Conservation (phyloP, 2,329 filamentous ascomycete species). For the Neodidymelliopsis sp. region DNA sequence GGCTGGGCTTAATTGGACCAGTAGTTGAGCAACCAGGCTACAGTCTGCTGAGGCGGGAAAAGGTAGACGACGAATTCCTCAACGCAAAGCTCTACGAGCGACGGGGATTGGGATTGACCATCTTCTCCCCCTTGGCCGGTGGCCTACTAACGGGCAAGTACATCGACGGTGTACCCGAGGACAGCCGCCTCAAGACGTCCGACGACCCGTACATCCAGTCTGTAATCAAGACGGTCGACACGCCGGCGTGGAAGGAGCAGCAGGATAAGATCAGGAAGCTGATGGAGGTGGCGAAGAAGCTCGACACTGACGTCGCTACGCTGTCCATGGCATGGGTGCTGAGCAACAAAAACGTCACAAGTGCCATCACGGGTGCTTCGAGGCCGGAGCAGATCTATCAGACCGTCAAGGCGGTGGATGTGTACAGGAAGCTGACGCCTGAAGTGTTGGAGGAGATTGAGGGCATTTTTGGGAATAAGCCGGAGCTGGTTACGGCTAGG, state of each 20-base stretch:
- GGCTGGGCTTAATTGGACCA: constrained; percentile 65
- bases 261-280: constrained; percentile 64
- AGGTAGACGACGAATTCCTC: constrained; percentile 66
- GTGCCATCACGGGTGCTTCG: constrained; percentile 40
- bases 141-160: constrained; percentile 69
- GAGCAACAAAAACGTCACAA: constrained; percentile 40
- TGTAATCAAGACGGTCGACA: constrained; percentile 50
- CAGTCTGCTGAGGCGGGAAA: constrained; percentile 64
- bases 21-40: constrained; percentile 64
- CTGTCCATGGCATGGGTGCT: constrained; percentile 49
- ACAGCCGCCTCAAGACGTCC: constrained; percentile 63
- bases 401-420: constrained; percentile 53
- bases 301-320: constrained; percentile 64
- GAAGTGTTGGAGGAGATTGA: constrained; percentile 56
- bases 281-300: constrained; percentile 65
- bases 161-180: constrained; percentile 66
- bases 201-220: constrained; percentile 63
- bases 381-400: constrained; percentile 43
- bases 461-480: constrained; percentile 43
- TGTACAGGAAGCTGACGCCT: constrained; percentile 53
- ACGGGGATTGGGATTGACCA: constrained; percentile 62
- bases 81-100: constrained; percentile 61
- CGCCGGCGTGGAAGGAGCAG: constrained; percentile 62
- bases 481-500: constrained; percentile 30
- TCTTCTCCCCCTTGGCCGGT: constrained; percentile 63